These are phyloP conservation scores for Shiraia sp. DNA, from an alignment of 2,329 filamentous ascomycete genomes.

Conservation along the genomic window DNA sequence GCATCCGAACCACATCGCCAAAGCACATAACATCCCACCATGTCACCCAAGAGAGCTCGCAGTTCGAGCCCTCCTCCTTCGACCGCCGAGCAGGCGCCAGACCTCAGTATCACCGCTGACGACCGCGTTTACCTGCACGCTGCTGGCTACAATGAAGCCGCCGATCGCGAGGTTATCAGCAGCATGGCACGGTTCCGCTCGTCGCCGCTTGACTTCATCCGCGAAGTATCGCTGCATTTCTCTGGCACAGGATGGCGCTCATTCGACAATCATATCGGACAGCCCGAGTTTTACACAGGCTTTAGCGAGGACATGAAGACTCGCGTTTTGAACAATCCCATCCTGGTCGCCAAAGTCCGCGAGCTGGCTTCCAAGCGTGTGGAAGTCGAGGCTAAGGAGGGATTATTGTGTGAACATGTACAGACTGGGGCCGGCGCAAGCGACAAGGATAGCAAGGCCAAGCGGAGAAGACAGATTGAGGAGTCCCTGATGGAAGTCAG, in stretches of 20 bases:
- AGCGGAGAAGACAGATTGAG: constrained; percentile 72
- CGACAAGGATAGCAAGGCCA: constrained; percentile 62
- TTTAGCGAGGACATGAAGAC: constrained; percentile 90
- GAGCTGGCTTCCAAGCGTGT: constrained; percentile 77
- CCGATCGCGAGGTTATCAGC: constrained; percentile 73
- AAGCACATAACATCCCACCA: constrained; percentile 11
- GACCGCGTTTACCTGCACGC: constrained; percentile 51
- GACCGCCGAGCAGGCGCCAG: constrained; percentile 43
- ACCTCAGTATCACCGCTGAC: constrained; percentile 52
- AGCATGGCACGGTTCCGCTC: constrained; percentile 86
- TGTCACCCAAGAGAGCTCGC: constrained; percentile 18
- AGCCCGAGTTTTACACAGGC: constrained; percentile 89
- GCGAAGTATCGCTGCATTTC: constrained; percentile 90
- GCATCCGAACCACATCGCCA: not conserved
- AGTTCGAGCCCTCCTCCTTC: constrained; percentile 12
- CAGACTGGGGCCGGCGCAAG: constrained; percentile 43
- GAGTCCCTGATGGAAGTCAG: constrained; percentile 76
- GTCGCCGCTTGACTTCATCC: constrained; percentile 76
- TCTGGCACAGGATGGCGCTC: constrained; percentile 93
- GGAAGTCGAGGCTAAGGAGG: constrained; percentile 75
- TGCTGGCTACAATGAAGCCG: constrained; percentile 45
- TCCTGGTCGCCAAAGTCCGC: constrained; percentile 74
- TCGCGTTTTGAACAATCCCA: constrained; percentile 72
- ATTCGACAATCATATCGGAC: constrained; percentile 87
- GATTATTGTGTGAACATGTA: constrained; percentile 58